A percentile compares a stretch with the other conserved stretches of the same genome.
phyloP scores from a whole-genome alignment of 768 basidiomycete species.

The Amanita rimosa region DNA sequence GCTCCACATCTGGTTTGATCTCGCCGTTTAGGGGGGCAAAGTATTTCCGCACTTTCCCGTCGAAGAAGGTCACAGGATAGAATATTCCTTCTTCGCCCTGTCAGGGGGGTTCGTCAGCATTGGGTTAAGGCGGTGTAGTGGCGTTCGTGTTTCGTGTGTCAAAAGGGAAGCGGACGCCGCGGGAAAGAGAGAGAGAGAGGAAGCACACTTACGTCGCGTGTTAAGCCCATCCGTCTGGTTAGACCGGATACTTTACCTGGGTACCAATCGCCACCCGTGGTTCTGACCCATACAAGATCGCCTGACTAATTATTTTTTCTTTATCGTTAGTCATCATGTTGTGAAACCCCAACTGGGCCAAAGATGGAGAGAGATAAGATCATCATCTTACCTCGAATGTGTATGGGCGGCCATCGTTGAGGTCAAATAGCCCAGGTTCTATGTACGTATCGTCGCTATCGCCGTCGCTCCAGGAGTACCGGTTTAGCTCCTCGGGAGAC shows the following conservation, averaged over 20 bases:
- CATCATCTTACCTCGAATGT: slow-evolving; percentile 43
- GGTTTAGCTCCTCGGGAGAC: slow-evolving; percentile 22
- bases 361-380: no score
- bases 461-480: slow-evolving; percentile 19
- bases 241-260: slow-evolving; percentile 35
- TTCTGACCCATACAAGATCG: slow-evolving; percentile 42
- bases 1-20: slow-evolving; percentile 45
- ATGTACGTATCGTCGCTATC: slow-evolving; percentile 21
- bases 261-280: slow-evolving; percentile 38
- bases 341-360: no score
- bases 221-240: slow-evolving; percentile 31
- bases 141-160: neutral
- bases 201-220: slow-evolving; percentile 28
- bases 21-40: slow-evolving; percentile 57
- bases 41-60: slow-evolving; percentile 40
- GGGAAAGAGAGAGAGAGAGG: slow-evolving; percentile 5
- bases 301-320: no score
- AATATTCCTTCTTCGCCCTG: slow-evolving; percentile 41
- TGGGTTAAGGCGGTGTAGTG: slow-evolving; percentile 1
- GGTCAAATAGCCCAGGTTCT: slow-evolving; percentile 23
- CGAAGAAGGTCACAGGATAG: slow-evolving; percentile 39
- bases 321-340: slow-evolving; percentile 3
- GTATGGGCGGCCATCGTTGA: slow-evolving; percentile 42
- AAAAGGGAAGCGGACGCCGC: neutral
- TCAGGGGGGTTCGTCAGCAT: neutral